Percentiles rank a stretch among this genome's conserved stretches.
Evolutionary conservation across 441 rosid genomes (phyloP).

Genomic region (Euphorbia schlechtendalii): DNA sequence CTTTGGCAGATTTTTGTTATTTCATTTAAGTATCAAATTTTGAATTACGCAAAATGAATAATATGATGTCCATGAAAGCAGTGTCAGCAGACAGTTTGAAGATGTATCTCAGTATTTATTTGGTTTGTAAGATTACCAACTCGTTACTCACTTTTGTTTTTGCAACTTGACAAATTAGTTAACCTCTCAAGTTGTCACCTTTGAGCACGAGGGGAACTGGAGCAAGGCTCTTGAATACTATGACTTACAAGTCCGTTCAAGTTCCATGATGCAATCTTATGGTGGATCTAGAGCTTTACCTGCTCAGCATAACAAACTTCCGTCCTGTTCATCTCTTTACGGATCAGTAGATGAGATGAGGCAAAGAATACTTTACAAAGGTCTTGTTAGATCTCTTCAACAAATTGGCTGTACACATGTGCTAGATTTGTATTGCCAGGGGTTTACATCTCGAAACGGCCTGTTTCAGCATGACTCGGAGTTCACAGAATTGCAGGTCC

Average conservation of each 20-base stretch:
- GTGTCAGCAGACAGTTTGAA: background rate
- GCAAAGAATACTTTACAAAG: slow-evolving; percentile 73
- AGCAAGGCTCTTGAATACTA: slow-evolving; percentile 91
- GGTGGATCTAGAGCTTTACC: slow-evolving; percentile 34
- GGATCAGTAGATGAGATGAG: slow-evolving; percentile 39
- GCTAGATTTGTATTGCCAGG: slow-evolving; percentile 83
- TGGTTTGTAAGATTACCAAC: slow-evolving; percentile 5
- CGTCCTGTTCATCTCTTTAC: slow-evolving; percentile 26
- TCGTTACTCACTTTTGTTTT: slow-evolving; percentile 23
- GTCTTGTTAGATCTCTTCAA: slow-evolving; percentile 89
- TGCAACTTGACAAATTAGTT: slow-evolving; percentile 40
- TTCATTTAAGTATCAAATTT: background rate
- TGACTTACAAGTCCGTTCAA: slow-evolving; percentile 83
- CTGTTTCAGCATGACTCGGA: slow-evolving; percentile 71
- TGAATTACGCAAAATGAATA: background rate
- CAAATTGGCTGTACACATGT: slow-evolving; percentile 89
- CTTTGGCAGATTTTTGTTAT: background rate
- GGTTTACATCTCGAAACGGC: slow-evolving; percentile 66
- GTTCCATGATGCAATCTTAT: slow-evolving; percentile 33
- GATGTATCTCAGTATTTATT: slow-evolving; percentile 3
- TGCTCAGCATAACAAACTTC: slow-evolving; percentile 28
- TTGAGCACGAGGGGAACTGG: slow-evolving; percentile 98
- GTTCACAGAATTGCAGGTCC: slow-evolving; percentile 89
- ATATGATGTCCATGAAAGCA: background rate
- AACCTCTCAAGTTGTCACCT: slow-evolving; percentile 85